Percentiles rank a stretch among this genome's conserved stretches.
phyloP scores from a whole-genome alignment of 2,329 filamentous ascomycete genomes.

The Monascus ruber region DNA sequence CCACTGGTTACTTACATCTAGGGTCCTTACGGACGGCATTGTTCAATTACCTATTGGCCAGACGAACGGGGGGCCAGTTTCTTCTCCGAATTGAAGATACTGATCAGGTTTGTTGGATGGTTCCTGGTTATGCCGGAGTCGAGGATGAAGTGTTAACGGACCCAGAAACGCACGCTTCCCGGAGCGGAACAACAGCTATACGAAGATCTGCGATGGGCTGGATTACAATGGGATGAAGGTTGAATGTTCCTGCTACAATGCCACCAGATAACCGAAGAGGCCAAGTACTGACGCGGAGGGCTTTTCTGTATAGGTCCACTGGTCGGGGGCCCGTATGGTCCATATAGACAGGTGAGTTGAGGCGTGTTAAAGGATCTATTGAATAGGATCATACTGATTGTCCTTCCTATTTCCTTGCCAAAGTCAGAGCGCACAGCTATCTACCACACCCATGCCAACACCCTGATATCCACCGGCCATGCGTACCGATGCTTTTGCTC shows the following conservation, averaged over 20 bases:
- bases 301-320: conserved; percentile 52
- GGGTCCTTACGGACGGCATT: conserved; percentile 84
- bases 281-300: background rate
- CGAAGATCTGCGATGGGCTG: conserved; percentile 76
- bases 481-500: conserved; percentile 94
- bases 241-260: conserved; percentile 2
- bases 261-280: background rate
- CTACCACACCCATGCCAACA: conserved; percentile 60
- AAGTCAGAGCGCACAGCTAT: conserved; percentile 67
- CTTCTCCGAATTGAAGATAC: conserved; percentile 89
- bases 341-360: conserved; percentile 65
- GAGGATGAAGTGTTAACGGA: background rate
- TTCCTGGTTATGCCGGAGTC: background rate
- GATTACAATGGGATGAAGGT: conserved; percentile 89
- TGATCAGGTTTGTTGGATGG: conserved; percentile 55
- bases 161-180: conserved; percentile 59
- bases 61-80: conserved; percentile 79
- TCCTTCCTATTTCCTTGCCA: background rate
- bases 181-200: conserved; percentile 70
- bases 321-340: conserved; percentile 67
- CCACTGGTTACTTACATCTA: conserved; percentile 85
- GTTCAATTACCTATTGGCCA: conserved; percentile 91
- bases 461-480: conserved; percentile 56
- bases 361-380: background rate
- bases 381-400: conserved; percentile 5